Evolutionary conservation across 1,284 basidiomycete species (phyloP).

Genomic region (Phylloporus gajari): DNA sequence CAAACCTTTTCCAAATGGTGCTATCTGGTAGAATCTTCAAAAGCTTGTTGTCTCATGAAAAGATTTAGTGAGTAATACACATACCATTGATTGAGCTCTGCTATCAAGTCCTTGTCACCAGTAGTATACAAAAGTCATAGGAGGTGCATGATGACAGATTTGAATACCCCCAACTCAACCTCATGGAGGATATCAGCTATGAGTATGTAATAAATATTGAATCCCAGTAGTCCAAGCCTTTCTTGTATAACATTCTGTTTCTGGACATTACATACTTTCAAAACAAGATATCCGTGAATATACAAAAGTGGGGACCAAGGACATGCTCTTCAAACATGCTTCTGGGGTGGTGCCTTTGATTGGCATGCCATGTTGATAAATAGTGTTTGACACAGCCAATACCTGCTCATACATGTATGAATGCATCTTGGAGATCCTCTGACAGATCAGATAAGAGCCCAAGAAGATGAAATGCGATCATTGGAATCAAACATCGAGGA

Average conservation of each 20-base stretch:
- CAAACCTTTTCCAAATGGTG: slow-evolving; percentile 1
- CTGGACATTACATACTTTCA: background rate
- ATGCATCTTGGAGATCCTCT: too few species aligned
- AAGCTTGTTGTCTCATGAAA: background rate
- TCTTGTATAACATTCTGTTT: slow-evolving; percentile 49
- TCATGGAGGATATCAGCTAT: slow-evolving; percentile 29
- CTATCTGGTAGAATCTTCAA: background rate
- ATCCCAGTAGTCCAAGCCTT: slow-evolving; percentile 28
- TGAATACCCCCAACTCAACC: too few species aligned
- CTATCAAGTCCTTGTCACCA: background rate
- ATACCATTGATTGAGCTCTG: slow-evolving; percentile 16
- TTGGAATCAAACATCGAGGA: slow-evolving; percentile 37
- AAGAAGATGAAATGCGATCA: slow-evolving; percentile 22
- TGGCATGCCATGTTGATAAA: slow-evolving; percentile 36
- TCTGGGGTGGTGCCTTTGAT: too few species aligned
- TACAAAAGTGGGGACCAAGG: slow-evolving; percentile 42
- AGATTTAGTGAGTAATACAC: background rate
- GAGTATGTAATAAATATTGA: slow-evolving; percentile 45
- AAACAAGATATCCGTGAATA: background rate
- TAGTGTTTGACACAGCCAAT: slow-evolving; percentile 26
- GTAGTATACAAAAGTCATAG: slow-evolving; percentile 7
- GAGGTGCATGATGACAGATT: too few species aligned
- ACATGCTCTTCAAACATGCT: slow-evolving; percentile 35
- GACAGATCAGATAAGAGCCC: slow-evolving; percentile 27
- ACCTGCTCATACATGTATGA: slow-evolving; percentile 19